phyloP scores from a whole-genome alignment of 306 rosid species.

The Dryas drummondii region DNA sequence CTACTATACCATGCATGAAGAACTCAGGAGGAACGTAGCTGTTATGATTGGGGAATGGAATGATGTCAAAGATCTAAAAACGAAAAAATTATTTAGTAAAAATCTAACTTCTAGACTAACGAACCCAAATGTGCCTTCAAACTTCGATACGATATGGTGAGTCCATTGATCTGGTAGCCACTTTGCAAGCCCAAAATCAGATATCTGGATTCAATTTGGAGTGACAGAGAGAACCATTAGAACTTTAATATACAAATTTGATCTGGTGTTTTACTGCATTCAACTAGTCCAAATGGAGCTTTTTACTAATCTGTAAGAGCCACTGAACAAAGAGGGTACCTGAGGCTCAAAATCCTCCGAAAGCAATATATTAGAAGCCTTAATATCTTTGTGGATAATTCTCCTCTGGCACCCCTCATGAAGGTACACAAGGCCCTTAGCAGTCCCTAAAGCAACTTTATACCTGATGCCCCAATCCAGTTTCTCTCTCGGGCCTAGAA shows the following conservation, averaged over 20 bases:
- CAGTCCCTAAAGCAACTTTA: constrained; percentile 77
- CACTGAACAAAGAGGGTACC: constrained; percentile 41
- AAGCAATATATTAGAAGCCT: constrained; percentile 91
- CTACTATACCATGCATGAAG: constrained; percentile 98
- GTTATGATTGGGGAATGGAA: constrained; percentile 28
- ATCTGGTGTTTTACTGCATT: background rate
- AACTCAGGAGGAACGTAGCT: constrained; percentile 99
- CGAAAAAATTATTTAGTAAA: constrained; percentile 12
- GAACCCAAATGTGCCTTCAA: constrained; percentile 99
- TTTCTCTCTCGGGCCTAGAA: constrained; percentile 75
- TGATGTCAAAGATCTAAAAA: constrained; percentile 13
- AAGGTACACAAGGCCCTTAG: constrained; percentile 86
- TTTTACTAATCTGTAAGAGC: background rate
- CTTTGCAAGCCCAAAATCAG: constrained; percentile 95
- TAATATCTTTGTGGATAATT: constrained; percentile 93
- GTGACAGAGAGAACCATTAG: constrained; percentile 13
- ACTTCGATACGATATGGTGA: constrained; percentile 81
- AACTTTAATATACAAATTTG: background rate
- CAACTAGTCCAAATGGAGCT: background rate
- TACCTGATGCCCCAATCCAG: constrained; percentile 72
- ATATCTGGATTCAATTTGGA: constrained; percentile 58
- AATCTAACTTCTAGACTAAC: constrained; percentile 33
- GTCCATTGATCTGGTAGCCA: constrained; percentile 99
- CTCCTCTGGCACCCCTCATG: constrained; percentile 95
- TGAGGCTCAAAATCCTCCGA: constrained; percentile 91